Percentiles rank a stretch among this genome's conserved stretches.
Conservation (phyloP, 805 yeast genomes). For the Lipomyces spencermartinsiae region DNA sequence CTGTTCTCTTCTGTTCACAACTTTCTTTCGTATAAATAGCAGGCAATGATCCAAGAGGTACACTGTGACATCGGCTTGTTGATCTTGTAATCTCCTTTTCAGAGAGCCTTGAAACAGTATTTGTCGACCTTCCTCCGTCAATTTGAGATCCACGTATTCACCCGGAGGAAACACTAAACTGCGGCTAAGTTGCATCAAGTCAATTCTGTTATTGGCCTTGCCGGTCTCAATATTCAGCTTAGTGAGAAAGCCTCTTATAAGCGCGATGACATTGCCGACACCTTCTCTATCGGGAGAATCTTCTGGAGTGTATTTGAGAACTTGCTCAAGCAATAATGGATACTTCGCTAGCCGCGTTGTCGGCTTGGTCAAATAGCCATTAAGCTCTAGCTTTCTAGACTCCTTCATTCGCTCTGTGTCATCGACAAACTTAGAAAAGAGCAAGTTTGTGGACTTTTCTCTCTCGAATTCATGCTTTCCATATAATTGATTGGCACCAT, state of each 20-base stretch:
- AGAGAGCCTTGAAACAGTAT: slow-evolving; percentile 79
- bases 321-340: slow-evolving; percentile 81
- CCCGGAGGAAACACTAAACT: slow-evolving; percentile 80
- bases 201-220: slow-evolving; percentile 90
- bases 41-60: slow-evolving; percentile 89
- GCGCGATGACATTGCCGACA: slow-evolving; percentile 73
- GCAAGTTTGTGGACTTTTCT: slow-evolving; percentile 86
- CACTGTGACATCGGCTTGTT: slow-evolving; percentile 78
- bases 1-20: slow-evolving; percentile 88
- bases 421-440: slow-evolving; percentile 91
- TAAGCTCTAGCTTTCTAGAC: slow-evolving; percentile 85
- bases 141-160: slow-evolving; percentile 83
- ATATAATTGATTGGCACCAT: slow-evolving; percentile 93
- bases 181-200: slow-evolving; percentile 84
- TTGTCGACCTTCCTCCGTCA: slow-evolving; percentile 79
- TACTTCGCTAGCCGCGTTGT: slow-evolving; percentile 95
- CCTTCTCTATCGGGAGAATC: slow-evolving; percentile 74
- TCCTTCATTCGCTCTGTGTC: slow-evolving; percentile 86
- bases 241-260: slow-evolving; percentile 74
- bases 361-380: slow-evolving; percentile 92
- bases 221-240: slow-evolving; percentile 89
- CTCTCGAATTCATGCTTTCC: slow-evolving; percentile 95
- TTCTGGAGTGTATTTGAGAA: slow-evolving; percentile 80
- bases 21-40: slow-evolving; percentile 81
- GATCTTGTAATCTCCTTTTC: slow-evolving; percentile 67